Evolutionary conservation across 495 filamentous ascomycete genomes (phyloP), one percentile per base, ranked within the genome.

Genomic region (Alectoria sarmentosa): DNA sequence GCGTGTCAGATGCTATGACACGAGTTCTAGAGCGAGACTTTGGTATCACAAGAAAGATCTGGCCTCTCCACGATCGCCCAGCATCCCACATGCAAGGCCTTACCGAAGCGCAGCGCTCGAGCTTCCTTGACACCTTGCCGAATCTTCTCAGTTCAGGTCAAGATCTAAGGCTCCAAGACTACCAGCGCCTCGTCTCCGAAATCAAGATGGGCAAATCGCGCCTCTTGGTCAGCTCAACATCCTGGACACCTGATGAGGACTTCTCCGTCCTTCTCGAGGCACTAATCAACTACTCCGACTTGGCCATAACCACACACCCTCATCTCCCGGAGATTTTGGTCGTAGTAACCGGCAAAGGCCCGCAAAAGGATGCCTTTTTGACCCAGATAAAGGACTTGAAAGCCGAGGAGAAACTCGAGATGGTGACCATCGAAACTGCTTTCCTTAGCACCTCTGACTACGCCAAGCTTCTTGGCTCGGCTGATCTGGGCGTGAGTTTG

Each of bases 231-330:
- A 96, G 90, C 76, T 90, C 90, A 42, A 98, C 94, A 0, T 95
- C 90, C 32, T 98, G 94, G 94, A 98, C 95, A 3, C 83, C 91
- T 0, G 94, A 98, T 73, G 94, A 98, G 75, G 94, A 98, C 75
- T 97, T 98, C 71, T 86, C 83, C 4, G 73, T 97, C 49, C 81
- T 98, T 8, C 90, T 98, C n/a, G 83, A 90, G 37, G 92, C 92
- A 2, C 79, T 98, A 13, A 80, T 87, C 28, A 74, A 74, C 23
- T 96, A 96, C 70, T 88, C 87, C 1, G 71, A 83, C 74, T 63
- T 78, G 65, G 74, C 80, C 17, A 71, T 48, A 5, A 72, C 72
- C 17, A 68, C 70, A 28, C 73, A 69, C 17, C 67, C 66, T 28
- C 57, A 63, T 17, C 75, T 87, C 19, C 90, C 89, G 0, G 76